Evolutionary conservation across 2,329 filamentous ascomycete genomes (phyloP).

Genomic region (Colletotrichum costaricense): DNA sequence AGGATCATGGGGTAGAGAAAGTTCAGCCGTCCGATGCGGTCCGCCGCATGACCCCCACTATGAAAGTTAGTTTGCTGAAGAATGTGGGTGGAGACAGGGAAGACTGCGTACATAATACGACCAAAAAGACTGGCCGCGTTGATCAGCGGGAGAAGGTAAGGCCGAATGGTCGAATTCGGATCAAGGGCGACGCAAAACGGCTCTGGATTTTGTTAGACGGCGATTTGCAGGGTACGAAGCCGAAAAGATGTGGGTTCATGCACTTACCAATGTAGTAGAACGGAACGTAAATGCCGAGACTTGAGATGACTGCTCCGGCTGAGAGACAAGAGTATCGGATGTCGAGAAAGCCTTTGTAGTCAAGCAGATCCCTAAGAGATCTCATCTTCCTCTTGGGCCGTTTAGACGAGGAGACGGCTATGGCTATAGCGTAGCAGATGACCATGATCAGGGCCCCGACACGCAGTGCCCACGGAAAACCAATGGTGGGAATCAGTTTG

Average conservation of each 20-base stretch:
- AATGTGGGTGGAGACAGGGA: neutral
- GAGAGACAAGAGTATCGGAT: constrained; percentile 18
- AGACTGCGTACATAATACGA: neutral
- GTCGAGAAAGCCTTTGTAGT: constrained; percentile 27
- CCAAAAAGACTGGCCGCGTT: neutral
- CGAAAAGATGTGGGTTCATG: neutral
- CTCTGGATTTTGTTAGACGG: neutral
- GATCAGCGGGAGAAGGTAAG: neutral
- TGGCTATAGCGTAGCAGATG: constrained; percentile 47
- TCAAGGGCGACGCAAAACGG: neutral
- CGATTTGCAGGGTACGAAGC: neutral
- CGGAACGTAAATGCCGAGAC: constrained; percentile 44
- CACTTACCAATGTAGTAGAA: constrained; percentile 48
- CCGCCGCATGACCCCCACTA: constrained; percentile 24
- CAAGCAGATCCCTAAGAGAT: constrained; percentile 17
- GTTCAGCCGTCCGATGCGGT: constrained; percentile 31
- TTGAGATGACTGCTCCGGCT: constrained; percentile 37
- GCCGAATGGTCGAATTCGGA: neutral
- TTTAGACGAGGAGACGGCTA: constrained; percentile 48
- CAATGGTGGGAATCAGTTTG: constrained; percentile 60
- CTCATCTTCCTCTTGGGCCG: constrained; percentile 7
- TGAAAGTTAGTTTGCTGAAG: neutral
- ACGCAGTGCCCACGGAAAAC: constrained; percentile 61
- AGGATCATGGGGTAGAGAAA: constrained; percentile 31
- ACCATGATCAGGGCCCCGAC: constrained; percentile 57